Evolutionary conservation across 1,284 basidiomycete species (phyloP), one percentile per base, ranked within the genome.

Genomic region (Moesziomyces aphidis): DNA sequence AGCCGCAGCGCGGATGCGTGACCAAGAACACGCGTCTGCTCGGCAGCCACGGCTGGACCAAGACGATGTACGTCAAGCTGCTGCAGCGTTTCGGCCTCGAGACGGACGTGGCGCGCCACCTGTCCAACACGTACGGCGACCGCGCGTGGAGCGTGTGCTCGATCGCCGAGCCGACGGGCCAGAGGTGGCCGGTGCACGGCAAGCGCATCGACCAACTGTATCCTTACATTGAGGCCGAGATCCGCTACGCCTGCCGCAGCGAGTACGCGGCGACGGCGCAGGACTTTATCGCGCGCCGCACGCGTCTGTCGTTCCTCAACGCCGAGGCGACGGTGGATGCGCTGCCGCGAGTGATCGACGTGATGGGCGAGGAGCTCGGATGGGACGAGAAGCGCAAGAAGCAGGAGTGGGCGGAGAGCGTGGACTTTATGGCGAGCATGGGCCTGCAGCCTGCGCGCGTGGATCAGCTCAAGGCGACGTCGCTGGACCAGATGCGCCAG

Each of bases 11-110:
- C 22, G 79, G 67, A 11, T 96, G 93, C 82, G 89, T 93, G 53
- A 97, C 96, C 31, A 91, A 92, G 63, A 88, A 88, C 65, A 86
- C 97, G 80, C 90, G 92, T 84, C 88, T 98, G 39, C 89, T 98
- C 21, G 96, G 96, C n/a, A 93, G 91, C 76, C 93, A 97, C 81
- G 93, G 91, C 10, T 99, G 96, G 96, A 92, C 89, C 83, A 89
- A 91, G 80, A 95, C 94, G 81, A 96, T 97, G 94, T 98, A 97
- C 86, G 96, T 98, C 86, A 93, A 93, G 73, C 88, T 99, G 62
- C 92, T 96, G 79, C 96, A 99, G 86, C 91, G 78, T 71, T 86
- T 77, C 85, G 94, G 95, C 61, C 86, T 97, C 31, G 92, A 95
- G 78, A 92, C 93, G 3, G 94, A 96, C 31, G 93, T 98, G 19